A percentile compares a stretch with the other conserved stretches of the same genome.
Conservation (phyloP, 352 stramenopile species). For the Phytophthora sansomeana region DNA sequence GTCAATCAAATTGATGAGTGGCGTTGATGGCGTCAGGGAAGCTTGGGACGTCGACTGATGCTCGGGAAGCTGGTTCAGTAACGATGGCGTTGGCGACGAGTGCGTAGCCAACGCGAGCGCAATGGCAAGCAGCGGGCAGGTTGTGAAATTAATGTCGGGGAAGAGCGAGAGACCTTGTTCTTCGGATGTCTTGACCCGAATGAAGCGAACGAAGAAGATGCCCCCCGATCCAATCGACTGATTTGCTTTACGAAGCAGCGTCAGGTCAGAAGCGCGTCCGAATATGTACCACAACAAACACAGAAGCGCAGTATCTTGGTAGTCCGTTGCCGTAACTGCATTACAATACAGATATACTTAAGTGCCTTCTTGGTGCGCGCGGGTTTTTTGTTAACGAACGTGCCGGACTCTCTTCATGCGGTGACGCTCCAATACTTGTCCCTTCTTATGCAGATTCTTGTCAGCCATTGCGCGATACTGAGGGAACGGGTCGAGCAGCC, state of each 20-base stretch:
- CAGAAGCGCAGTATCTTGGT: constrained; percentile 30
- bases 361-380: constrained; percentile 15
- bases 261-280: constrained; percentile 30
- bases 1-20: too few species aligned
- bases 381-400: constrained; percentile 15
- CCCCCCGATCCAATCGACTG: constrained; percentile 23
- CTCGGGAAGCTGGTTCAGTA: constrained; percentile 26
- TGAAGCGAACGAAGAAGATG: constrained; percentile 24
- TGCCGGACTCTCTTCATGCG: constrained; percentile 7
- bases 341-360: constrained; percentile 19
- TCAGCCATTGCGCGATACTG: constrained; percentile 7
- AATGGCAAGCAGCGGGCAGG: constrained; percentile 30
- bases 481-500: constrained; percentile 23
- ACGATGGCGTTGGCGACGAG: too few species aligned
- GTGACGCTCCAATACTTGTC: constrained; percentile 19
- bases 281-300: constrained; percentile 39
- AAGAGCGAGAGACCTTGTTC: constrained; percentile 40
- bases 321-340: constrained; percentile 4
- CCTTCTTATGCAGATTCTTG: constrained; percentile 27
- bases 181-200: constrained; percentile 37
- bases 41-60: too few species aligned
- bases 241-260: constrained; percentile 31
- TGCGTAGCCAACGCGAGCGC: constrained; percentile 19
- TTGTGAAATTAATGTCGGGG: constrained; percentile 16
- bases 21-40: too few species aligned